phyloP scores from a whole-genome alignment of 2,329 filamentous ascomycete genomes.

The Penicillium polonicum region DNA sequence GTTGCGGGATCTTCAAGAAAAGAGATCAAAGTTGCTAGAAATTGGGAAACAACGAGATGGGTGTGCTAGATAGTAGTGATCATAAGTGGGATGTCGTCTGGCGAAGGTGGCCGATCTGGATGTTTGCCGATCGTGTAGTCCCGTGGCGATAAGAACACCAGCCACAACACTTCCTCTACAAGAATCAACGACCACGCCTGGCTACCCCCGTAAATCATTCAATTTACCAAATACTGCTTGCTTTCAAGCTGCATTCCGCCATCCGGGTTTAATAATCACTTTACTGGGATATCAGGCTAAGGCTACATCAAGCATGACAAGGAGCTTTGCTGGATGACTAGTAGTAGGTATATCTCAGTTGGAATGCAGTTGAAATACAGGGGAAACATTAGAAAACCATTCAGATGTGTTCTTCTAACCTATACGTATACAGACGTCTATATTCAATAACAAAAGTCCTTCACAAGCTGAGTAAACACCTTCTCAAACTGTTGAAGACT shows the following conservation, averaged over 20 bases:
- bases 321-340: not conserved
- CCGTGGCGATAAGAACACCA: constrained; percentile 22
- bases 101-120: not conserved
- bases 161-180: not conserved
- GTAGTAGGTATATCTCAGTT: not conserved
- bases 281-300: not conserved
- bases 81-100: not conserved
- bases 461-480: constrained; percentile 20
- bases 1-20: not conserved
- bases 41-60: not conserved
- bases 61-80: not conserved
- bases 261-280: not conserved
- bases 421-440: not conserved
- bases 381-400: not conserved
- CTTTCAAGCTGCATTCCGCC: not conserved
- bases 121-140: constrained; percentile 7
- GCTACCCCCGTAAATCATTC: not conserved
- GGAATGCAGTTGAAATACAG: not conserved
- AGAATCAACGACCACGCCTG: not conserved
- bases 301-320: not conserved
- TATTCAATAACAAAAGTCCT: constrained; percentile 21
- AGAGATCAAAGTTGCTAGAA: not conserved
- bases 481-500: constrained; percentile 41
- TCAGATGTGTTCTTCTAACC: not conserved
- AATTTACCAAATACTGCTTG: not conserved